Conservation (phyloP, 805 yeast species). For the Cyberlindnera amylophila region DNA sequence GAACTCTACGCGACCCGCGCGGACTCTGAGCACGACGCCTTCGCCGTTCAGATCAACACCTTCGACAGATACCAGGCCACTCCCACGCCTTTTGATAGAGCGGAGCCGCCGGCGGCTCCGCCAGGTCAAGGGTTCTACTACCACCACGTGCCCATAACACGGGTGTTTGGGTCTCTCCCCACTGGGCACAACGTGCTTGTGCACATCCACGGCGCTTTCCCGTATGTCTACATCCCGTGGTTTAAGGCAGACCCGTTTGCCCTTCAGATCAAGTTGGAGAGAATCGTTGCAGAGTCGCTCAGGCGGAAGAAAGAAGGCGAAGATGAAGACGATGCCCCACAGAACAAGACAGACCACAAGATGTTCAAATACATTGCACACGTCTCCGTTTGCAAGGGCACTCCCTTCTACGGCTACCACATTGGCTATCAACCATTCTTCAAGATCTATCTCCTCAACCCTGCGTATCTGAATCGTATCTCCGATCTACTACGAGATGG, state of each 20-base stretch:
- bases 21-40: constrained; percentile 7
- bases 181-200: constrained; percentile 57
- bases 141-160: constrained; percentile 63
- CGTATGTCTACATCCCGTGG: constrained; percentile 71
- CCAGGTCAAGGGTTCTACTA: constrained; percentile 26
- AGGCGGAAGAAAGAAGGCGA: constrained; percentile 18
- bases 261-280: constrained; percentile 44
- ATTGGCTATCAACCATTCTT: constrained; percentile 60
- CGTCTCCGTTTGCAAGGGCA: constrained; percentile 63
- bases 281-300: constrained; percentile 37
- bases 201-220: constrained; percentile 82
- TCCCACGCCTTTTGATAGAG: constrained; percentile 52
- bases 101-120: constrained; percentile 23
- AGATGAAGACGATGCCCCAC: constrained; percentile 2
- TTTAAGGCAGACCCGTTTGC: constrained; percentile 41
- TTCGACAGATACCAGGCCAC: constrained; percentile 62
- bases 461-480: constrained; percentile 52
- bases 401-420: constrained; percentile 82
- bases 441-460: constrained; percentile 66
- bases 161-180: constrained; percentile 70
- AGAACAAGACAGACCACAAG: constrained; percentile 7
- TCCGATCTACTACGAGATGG: constrained; percentile 47
- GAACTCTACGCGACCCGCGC: constrained; percentile 14
- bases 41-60: constrained; percentile 52
- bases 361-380: constrained; percentile 48